Conservation (phyloP, 345 rosid species). For the Melaleuca alternifolia region DNA sequence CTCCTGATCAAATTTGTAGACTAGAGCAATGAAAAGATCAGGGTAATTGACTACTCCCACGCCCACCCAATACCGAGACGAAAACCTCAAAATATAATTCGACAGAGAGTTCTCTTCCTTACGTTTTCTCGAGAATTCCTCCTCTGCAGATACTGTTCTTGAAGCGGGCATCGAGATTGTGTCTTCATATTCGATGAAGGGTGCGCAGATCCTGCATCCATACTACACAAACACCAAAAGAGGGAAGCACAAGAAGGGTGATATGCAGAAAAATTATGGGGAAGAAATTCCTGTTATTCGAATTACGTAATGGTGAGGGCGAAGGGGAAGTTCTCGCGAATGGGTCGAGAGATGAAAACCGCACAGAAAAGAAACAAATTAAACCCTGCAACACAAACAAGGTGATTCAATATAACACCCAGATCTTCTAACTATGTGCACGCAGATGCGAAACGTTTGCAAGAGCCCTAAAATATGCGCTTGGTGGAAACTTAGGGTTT, state of each 20-base stretch:
- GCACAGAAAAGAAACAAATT: neutral
- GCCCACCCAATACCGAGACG: neutral
- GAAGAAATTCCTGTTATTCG: neutral
- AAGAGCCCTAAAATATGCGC: neutral
- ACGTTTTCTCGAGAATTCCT: conserved; percentile 16
- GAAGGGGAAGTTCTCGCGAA: neutral
- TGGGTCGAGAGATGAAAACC: neutral
- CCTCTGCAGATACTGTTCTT: conserved; percentile 14
- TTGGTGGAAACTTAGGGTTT: neutral
- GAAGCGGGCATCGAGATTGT: conserved; percentile 17
- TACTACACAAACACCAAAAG: neutral
- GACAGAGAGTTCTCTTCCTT: neutral
- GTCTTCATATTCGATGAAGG: conserved; percentile 7
- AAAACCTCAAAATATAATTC: neutral
- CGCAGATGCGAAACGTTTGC: neutral
- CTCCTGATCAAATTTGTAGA: neutral
- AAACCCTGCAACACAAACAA: neutral
- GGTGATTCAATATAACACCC: neutral
- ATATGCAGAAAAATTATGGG: neutral
- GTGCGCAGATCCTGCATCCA: conserved; percentile 18
- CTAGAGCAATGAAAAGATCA: neutral
- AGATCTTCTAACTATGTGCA: neutral
- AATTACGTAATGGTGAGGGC: neutral
- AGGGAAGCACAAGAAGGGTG: neutral
- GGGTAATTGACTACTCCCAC: neutral